A percentile compares a stretch with the other conserved stretches of the same genome.
These are phyloP conservation scores for Tetrapisispora arboricola DNA, from an alignment of 805 yeast genomes.

Conservation along the genomic window DNA sequence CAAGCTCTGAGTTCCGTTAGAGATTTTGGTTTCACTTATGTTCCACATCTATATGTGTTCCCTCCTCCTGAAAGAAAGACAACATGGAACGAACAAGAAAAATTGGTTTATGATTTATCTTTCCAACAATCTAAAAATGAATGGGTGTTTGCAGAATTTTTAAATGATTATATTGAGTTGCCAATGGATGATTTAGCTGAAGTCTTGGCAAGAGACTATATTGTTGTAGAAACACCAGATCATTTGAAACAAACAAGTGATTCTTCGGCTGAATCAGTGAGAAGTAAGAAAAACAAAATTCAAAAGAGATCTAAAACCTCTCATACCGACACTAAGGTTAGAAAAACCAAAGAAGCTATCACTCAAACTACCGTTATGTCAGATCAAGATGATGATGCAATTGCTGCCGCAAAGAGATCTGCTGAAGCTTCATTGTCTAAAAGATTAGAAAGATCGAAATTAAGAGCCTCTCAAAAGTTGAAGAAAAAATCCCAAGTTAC, in stretches of 20 bases:
- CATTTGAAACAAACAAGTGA: background rate
- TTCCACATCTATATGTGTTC: constrained; percentile 3
- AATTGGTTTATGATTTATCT: background rate
- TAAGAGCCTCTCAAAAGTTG: background rate
- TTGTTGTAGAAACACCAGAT: constrained; percentile 1
- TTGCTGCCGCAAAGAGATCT: background rate
- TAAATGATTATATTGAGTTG: background rate
- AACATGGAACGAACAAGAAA: background rate
- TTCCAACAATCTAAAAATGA: background rate
- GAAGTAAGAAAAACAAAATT: background rate
- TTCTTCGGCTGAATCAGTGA: background rate
- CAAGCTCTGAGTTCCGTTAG: background rate
- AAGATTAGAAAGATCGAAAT: background rate
- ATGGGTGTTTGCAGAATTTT: constrained; percentile 1
- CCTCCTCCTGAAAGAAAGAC: background rate
- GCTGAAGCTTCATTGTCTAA: background rate
- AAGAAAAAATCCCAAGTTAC: background rate
- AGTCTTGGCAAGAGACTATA: background rate
- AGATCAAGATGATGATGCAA: background rate
- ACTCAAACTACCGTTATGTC: background rate
- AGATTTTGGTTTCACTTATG: constrained; percentile 2
- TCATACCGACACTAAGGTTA: background rate
- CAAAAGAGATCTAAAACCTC: background rate
- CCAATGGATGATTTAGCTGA: background rate
- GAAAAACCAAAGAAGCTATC: background rate